Conservation (phyloP, 2,329 filamentous ascomycete species). For the Aspergillus fructus region DNA sequence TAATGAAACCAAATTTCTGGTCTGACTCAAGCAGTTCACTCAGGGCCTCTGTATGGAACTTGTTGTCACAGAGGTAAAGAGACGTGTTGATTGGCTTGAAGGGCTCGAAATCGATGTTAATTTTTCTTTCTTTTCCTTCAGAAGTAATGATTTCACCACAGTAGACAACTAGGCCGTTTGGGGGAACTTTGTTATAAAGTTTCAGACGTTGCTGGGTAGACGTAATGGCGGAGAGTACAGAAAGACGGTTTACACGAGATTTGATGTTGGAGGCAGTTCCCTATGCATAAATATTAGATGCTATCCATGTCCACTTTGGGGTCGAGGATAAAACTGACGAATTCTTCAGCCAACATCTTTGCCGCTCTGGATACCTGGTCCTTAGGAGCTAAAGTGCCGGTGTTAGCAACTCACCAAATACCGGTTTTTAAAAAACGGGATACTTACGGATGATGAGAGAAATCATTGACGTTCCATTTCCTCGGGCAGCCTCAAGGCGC, state of each 20-base stretch:
- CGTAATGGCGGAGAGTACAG: conserved; percentile 95
- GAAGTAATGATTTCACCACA: conserved; percentile 99
- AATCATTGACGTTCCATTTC: conserved; percentile 99
- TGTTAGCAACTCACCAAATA: conserved; percentile 18
- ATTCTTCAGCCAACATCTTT: conserved; percentile 99
- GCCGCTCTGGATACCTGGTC: conserved; percentile 93
- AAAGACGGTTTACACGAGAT: conserved; percentile 97
- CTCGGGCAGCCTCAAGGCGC: conserved; percentile 91
- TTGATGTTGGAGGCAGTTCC: conserved; percentile 99
- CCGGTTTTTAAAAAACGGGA: background rate
- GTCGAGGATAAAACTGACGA: conserved; percentile 58
- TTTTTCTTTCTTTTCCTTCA: conserved; percentile 98
- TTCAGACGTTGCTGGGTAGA: conserved; percentile 99
- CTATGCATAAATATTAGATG: conserved; percentile 45
- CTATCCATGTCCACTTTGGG: background rate
- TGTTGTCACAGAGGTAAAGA: conserved; percentile 99
- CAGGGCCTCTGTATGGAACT: conserved; percentile 97
- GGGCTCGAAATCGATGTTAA: conserved; percentile 99
- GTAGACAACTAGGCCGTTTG: conserved; percentile 96
- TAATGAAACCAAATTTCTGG: conserved; percentile 98
- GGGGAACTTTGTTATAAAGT: conserved; percentile 97
- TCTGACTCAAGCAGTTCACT: conserved; percentile 97
- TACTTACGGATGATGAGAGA: conserved; percentile 95
- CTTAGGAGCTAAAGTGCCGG: conserved; percentile 71
- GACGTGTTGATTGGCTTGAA: conserved; percentile 99